A percentile compares a stretch with the other conserved stretches of the same genome.
phyloP scores from a whole-genome alignment of 2,329 filamentous ascomycete species.

The Arthrocladium fulminans region DNA sequence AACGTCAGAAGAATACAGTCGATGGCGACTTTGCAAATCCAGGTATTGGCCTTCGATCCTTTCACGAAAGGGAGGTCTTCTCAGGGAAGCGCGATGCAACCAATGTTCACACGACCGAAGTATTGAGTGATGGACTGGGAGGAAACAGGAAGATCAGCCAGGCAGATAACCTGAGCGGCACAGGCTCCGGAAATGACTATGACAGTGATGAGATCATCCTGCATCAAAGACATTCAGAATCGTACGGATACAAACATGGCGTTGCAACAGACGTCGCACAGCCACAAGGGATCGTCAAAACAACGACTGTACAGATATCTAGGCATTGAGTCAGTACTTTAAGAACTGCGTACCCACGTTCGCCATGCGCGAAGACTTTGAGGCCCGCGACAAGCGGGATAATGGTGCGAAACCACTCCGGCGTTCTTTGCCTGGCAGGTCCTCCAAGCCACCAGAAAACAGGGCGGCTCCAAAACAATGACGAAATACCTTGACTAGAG shows the following conservation, averaged over 20 bases:
- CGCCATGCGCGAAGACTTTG: too few species aligned
- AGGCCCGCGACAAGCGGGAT: too few species aligned
- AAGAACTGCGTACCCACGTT: too few species aligned
- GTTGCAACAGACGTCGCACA: conserved; percentile 1
- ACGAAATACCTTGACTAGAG: too few species aligned
- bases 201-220: conserved; percentile 18
- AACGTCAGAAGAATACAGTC: neutral
- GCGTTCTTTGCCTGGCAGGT: too few species aligned
- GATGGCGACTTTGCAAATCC: neutral
- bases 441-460: too few species aligned
- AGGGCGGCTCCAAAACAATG: too few species aligned
- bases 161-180: conserved; percentile 11
- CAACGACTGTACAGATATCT: conserved; percentile 14
- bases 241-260: conserved; percentile 7
- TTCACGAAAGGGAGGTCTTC: neutral
- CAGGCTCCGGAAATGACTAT: conserved; percentile 14
- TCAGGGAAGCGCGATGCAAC: neutral
- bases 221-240: conserved; percentile 9
- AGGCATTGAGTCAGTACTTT: conserved; percentile 7
- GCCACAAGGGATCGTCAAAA: conserved; percentile 14
- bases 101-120: neutral
- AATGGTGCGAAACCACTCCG: too few species aligned
- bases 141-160: neutral
- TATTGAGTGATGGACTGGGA: neutral
- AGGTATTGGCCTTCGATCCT: neutral